Percentiles rank a stretch among this genome's conserved stretches.
These are phyloP conservation scores for Usnea hakonensis DNA, from an alignment of 495 filamentous ascomycete species.

Conservation along the genomic window DNA sequence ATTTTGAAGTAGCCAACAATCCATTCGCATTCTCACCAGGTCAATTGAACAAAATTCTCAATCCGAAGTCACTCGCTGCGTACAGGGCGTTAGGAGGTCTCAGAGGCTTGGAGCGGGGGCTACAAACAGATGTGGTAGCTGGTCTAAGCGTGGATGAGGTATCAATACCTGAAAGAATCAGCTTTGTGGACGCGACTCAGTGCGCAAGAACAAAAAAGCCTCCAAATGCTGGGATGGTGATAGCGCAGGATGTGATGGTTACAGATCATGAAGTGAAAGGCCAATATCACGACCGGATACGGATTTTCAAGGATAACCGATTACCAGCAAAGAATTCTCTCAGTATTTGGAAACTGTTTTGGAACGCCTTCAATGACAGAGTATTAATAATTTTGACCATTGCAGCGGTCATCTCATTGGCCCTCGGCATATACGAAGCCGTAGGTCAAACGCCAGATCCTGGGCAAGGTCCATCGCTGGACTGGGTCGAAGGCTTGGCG, in stretches of 20 bases:
- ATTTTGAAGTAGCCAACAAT: slow-evolving; percentile 59
- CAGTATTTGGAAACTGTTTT: slow-evolving; percentile 63
- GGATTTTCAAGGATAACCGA: slow-evolving; percentile 65
- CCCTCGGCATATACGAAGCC: slow-evolving; percentile 62
- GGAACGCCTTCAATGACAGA: slow-evolving; percentile 83
- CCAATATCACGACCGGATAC: slow-evolving; percentile 57
- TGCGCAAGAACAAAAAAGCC: slow-evolving; percentile 18
- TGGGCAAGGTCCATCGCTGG: slow-evolving; percentile 43
- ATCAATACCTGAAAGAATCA: slow-evolving; percentile 46
- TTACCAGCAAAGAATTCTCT: slow-evolving; percentile 69
- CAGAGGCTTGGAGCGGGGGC: slow-evolving; percentile 56
- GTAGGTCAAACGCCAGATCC: slow-evolving; percentile 32
- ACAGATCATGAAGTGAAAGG: slow-evolving; percentile 21
- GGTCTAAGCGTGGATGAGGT: slow-evolving; percentile 63
- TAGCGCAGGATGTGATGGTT: slow-evolving; percentile 18
- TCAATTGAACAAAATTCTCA: slow-evolving; percentile 64
- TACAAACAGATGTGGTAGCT: slow-evolving; percentile 55
- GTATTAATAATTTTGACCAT: slow-evolving; percentile 68
- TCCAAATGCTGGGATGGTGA: not conserved
- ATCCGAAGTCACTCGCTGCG: slow-evolving; percentile 66
- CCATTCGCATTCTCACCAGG: slow-evolving; percentile 65
- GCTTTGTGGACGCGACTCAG: slow-evolving; percentile 52
- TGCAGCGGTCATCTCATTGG: slow-evolving; percentile 66
- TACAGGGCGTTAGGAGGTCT: slow-evolving; percentile 64
- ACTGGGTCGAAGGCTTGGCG: slow-evolving; percentile 76